These are phyloP conservation scores for Saraca asoca DNA, from an alignment of 331 rosid species.

Conservation along the genomic window DNA sequence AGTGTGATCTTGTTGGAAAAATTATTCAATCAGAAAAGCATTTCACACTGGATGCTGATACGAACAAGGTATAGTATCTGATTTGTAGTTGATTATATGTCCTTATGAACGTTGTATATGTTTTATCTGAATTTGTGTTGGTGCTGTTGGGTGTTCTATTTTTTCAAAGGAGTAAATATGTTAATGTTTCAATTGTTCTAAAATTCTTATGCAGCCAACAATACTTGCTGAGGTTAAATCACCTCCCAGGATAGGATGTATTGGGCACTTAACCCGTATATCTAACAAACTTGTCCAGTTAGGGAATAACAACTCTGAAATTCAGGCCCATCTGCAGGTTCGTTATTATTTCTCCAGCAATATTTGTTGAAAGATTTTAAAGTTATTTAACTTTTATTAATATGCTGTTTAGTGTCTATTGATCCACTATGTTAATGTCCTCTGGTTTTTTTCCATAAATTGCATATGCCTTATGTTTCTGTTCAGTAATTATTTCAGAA, in stretches of 20 bases:
- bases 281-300: constrained; percentile 85
- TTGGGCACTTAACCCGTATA: constrained; percentile 94
- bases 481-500: constrained; percentile 1
- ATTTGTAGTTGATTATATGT: constrained; percentile 4
- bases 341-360: constrained; percentile 28
- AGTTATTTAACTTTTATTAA: constrained; percentile 7
- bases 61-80: constrained; percentile 56
- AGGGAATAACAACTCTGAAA: constrained; percentile 65
- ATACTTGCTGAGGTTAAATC: constrained; percentile 68
- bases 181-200: constrained; percentile 25
- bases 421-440: not conserved
- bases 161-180: constrained; percentile 25
- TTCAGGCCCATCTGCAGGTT: constrained; percentile 82
- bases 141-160: not conserved
- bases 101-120: not conserved
- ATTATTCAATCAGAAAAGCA: constrained; percentile 75
- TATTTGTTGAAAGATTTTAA: constrained; percentile 24
- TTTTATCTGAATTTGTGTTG: not conserved
- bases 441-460: constrained; percentile 17
- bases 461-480: constrained; percentile 14
- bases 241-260: constrained; percentile 82
- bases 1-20: constrained; percentile 80
- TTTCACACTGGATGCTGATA: constrained; percentile 58
- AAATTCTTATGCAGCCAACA: constrained; percentile 74
- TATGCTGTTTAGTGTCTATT: constrained; percentile 17